A percentile compares a stretch with the other conserved stretches of the same genome.
Conservation (phyloP, 1,284 basidiomycete species). For the Tilletiopsis washingtonensis region DNA sequence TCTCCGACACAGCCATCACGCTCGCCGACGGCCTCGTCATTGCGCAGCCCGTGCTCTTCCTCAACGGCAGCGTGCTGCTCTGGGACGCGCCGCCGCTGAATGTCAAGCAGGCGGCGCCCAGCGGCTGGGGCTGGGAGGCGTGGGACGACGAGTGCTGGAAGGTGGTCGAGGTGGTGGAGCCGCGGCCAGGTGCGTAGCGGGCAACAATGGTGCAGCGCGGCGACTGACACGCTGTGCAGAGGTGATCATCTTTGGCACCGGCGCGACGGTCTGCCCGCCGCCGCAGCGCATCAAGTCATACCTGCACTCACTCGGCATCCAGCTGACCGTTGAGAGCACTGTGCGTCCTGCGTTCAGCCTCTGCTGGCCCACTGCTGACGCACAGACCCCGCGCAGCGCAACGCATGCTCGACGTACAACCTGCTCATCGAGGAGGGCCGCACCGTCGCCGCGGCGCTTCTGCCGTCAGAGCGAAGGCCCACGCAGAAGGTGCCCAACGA, state of each 20-base stretch:
- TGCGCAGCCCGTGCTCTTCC: constrained; percentile 68
- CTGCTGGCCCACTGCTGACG: not conserved
- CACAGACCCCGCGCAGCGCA: constrained; percentile 55
- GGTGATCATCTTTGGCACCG: constrained; percentile 82
- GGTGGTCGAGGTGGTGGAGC: constrained; percentile 24
- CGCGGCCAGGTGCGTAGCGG: constrained; percentile 17
- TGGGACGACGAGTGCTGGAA: constrained; percentile 55
- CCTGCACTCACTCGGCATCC: constrained; percentile 71
- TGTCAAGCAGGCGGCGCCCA: constrained; percentile 48
- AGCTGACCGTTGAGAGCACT: constrained; percentile 70
- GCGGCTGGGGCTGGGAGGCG: constrained; percentile 49
- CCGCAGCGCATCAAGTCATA: constrained; percentile 64
- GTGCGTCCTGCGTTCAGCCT: not conserved
- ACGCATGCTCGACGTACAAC: constrained; percentile 91
- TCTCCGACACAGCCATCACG: constrained; percentile 19
- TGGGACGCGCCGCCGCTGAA: constrained; percentile 71
- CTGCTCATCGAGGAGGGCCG: constrained; percentile 83
- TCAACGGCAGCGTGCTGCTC: constrained; percentile 71
- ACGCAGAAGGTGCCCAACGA: constrained; percentile 10
- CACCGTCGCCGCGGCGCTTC: constrained; percentile 76
- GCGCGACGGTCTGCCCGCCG: constrained; percentile 62
- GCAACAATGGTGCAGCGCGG: too few relatives aligned
- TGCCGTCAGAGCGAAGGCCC: constrained; percentile 59
- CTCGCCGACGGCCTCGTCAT: constrained; percentile 60
- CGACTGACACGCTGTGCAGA: constrained; percentile 60